phyloP scores from a whole-genome alignment of 768 basidiomycete species.

The Mrakia gelida region DNA sequence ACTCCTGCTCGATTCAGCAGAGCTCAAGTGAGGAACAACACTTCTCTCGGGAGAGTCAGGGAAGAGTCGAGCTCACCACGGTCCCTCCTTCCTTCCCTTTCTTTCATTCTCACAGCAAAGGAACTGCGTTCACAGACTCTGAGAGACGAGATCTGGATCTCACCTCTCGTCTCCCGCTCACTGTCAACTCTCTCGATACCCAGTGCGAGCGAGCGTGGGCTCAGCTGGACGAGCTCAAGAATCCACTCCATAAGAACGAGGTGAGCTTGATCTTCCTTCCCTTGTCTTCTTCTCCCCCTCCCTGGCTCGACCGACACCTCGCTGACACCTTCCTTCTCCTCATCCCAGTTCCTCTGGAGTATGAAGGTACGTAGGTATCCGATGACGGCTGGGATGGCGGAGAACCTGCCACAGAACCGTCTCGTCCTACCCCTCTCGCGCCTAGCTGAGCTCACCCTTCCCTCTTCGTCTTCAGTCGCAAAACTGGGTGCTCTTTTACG shows the following conservation, averaged over 20 bases:
- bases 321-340: too few species aligned
- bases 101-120: background rate
- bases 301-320: background rate
- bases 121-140: slow-evolving; percentile 19
- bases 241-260: background rate
- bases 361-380: too few species aligned
- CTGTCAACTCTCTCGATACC: slow-evolving; percentile 14
- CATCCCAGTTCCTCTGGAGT: too few species aligned
- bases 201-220: slow-evolving; percentile 1
- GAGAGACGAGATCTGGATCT: slow-evolving; percentile 24
- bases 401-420: too few species aligned
- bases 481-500: slow-evolving; percentile 62
- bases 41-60: background rate
- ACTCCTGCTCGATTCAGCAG: too few species aligned
- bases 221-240: background rate
- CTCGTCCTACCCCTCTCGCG: background rate
- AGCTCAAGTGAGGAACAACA: background rate
- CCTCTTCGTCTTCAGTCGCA: background rate
- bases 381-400: too few species aligned
- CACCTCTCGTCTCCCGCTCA: background rate
- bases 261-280: background rate
- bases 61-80: background rate
- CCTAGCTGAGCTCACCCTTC: background rate
- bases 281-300: background rate
- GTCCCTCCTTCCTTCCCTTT: background rate